A percentile compares a stretch with the other conserved stretches of the same genome.
These are phyloP conservation scores for Cenchrus fungigraminus DNA, from an alignment of 176 grass and related monocot genomes.

Conservation along the genomic window DNA sequence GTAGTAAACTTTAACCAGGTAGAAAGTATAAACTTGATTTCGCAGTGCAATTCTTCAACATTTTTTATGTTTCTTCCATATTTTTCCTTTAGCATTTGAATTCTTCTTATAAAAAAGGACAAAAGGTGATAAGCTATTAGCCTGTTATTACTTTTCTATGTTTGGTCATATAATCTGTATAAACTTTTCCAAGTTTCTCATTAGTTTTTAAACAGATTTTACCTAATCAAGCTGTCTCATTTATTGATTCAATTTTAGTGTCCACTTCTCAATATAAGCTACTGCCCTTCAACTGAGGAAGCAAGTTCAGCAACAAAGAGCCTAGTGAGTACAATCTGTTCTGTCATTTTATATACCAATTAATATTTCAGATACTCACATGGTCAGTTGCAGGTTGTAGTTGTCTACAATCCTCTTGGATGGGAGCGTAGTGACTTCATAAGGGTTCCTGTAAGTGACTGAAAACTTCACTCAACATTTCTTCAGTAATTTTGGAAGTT, in stretches of 20 bases:
- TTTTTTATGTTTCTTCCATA: conserved; percentile 14
- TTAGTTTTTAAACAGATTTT: not conserved
- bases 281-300: conserved; percentile 89
- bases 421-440: conserved; percentile 73
- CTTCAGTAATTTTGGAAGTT: not conserved
- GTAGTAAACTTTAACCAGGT: conserved; percentile 72
- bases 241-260: conserved; percentile 58
- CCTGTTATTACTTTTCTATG: not conserved
- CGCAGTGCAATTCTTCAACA: not conserved
- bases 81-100: not conserved
- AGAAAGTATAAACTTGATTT: conserved; percentile 25
- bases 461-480: not conserved
- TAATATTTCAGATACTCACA: conserved; percentile 16
- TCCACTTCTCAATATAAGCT: conserved; percentile 93
- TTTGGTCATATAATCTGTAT: not conserved
- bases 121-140: not conserved
- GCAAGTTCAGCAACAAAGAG: conserved; percentile 54
- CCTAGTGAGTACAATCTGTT: conserved; percentile 62
- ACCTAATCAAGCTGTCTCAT: conserved; percentile 13
- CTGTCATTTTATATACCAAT: conserved; percentile 18
- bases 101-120: not conserved
- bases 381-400: conserved; percentile 55
- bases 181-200: not conserved
- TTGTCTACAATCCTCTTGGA: conserved; percentile 85
- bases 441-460: conserved; percentile 69